Evolutionary conservation across 305 asterid species (phyloP), one percentile per base, ranked within the genome.

Genomic region (Fraxinus xanthoxyloides): DNA sequence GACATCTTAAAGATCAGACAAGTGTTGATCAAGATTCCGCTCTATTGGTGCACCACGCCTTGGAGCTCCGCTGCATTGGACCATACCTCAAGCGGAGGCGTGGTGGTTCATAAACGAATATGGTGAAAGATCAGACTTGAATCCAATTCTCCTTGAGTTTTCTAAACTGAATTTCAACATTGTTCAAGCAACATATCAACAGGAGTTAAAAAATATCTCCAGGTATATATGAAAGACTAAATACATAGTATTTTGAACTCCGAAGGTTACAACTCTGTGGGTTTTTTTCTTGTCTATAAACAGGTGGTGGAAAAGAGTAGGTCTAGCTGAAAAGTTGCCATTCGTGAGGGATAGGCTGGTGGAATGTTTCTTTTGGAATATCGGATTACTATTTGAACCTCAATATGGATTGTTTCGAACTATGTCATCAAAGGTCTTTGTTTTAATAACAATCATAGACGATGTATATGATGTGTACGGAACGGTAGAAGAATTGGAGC

Each of bases 241-340:
- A 56, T 56, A 56, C 21, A 56, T 48, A 3, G 5, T 48, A 48
- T 48, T 51, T 51, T 51, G n/a, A 13, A 15, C 21, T 51, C 61
- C 21, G 1, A 12, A 51, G 5, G 61, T 51, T 51, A 51, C 21
- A 17, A 13, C 15, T 13, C 1, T 51, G 2, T 15, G n/a, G 40
- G 40, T 3, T 51, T 15, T 32, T 2, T 13, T 51, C 21, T 13
- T 17, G 40, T 35, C 38, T 35, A 26, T 46, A 15, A 7, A 19
- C 15, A 89, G 92, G 28, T 91, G 91, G 94, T 91, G 94, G 94
- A 83, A 69, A 32, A 24, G 32, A 1, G 83, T 87, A 0, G 0
- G 84, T 17, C 75, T 90, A 0, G 86, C 87, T 10, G 85, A 78
- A 28, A 87, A 83, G 31, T 19, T 86, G 15, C 83, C 81, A 7